Percentiles rank a stretch among this genome's conserved stretches.
These are phyloP conservation scores for Gloeophyllum trabeum DNA, from an alignment of 768 basidiomycete species.

Conservation along the genomic window DNA sequence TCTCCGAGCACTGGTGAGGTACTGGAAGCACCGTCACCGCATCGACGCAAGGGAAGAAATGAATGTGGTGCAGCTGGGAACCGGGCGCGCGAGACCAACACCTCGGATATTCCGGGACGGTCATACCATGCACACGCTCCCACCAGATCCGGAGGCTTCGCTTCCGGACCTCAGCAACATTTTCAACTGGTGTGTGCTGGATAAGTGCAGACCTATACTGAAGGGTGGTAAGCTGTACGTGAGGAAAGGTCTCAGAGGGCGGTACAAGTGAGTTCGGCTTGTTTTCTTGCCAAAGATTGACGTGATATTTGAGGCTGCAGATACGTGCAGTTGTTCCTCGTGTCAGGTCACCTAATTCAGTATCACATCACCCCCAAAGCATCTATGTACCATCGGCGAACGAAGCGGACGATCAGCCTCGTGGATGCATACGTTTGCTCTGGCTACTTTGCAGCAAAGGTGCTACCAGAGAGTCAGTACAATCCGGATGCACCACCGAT, in stretches of 20 bases:
- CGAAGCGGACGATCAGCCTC: conserved; percentile 41
- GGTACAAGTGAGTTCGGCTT: conserved; percentile 55
- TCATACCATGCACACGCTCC: conserved; percentile 24
- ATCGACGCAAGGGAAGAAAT: conserved; percentile 74
- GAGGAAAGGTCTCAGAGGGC: conserved; percentile 57
- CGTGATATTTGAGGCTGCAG: conserved; percentile 19
- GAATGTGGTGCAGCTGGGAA: conserved; percentile 48
- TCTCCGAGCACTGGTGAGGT: conserved; percentile 55
- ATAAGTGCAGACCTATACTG: conserved; percentile 66
- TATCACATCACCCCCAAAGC: conserved; percentile 55
- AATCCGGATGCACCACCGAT: conserved; percentile 34
- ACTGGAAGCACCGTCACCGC: conserved; percentile 73
- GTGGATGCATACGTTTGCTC: conserved; percentile 77
- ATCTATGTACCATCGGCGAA: conserved; percentile 42
- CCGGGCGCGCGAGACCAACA: conserved; percentile 47
- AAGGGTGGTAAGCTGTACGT: conserved; percentile 67
- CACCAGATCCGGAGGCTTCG: conserved; percentile 41
- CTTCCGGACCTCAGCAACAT: conserved; percentile 49
- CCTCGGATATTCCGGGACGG: conserved; percentile 35
- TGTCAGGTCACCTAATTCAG: conserved; percentile 63
- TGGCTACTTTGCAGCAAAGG: conserved; percentile 69
- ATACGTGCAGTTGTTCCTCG: conserved; percentile 62
- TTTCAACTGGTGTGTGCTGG: conserved; percentile 84
- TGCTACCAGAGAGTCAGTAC: conserved; percentile 55
- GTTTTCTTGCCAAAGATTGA: background rate